Evolutionary conservation across 176 grass and related monocot species (phyloP).

Genomic region (Avena atlantica): DNA sequence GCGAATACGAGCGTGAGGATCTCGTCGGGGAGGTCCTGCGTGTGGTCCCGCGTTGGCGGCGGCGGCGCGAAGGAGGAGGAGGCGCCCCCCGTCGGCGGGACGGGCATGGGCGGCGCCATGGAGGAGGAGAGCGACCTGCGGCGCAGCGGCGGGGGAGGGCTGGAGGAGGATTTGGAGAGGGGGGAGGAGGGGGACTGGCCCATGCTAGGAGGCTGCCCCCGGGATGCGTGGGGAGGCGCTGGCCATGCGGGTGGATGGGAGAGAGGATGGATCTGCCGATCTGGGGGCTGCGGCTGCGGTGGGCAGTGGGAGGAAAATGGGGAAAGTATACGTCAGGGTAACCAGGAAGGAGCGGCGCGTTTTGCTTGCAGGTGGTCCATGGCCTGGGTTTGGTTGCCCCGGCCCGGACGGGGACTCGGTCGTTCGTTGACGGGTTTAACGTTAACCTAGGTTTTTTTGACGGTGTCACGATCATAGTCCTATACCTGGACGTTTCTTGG

Average conservation of each 20-base stretch:
- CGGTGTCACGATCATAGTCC: too few relatives aligned
- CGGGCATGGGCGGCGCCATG: slow-evolving; percentile 45
- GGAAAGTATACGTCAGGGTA: slow-evolving; percentile 26
- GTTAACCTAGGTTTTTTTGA: too few relatives aligned
- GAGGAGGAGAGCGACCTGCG: slow-evolving; percentile 28
- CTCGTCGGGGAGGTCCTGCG: slow-evolving; percentile 87
- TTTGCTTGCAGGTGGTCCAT: slow-evolving; percentile 20
- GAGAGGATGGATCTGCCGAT: slow-evolving; percentile 53
- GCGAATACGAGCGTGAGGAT: slow-evolving; percentile 76
- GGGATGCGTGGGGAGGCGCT: slow-evolving; percentile 41
- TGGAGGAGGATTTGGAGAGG: slow-evolving; percentile 39
- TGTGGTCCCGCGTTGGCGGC: slow-evolving; percentile 58
- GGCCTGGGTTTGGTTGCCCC: neutral
- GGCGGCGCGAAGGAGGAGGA: neutral
- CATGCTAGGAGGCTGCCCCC: slow-evolving; percentile 50
- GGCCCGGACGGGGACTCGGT: neutral
- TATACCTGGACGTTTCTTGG: too few relatives aligned
- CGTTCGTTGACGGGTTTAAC: neutral
- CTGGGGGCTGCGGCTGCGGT: neutral
- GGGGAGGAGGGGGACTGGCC: slow-evolving; percentile 39
- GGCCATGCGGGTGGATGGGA: slow-evolving; percentile 41
- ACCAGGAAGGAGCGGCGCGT: neutral
- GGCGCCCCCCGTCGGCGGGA: neutral
- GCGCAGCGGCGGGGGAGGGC: slow-evolving; percentile 30
- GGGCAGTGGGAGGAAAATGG: slow-evolving; percentile 10